Percentiles rank a stretch among this genome's conserved stretches.
phyloP scores from a whole-genome alignment of 306 rosid genomes.

The Cicer bijugum region DNA sequence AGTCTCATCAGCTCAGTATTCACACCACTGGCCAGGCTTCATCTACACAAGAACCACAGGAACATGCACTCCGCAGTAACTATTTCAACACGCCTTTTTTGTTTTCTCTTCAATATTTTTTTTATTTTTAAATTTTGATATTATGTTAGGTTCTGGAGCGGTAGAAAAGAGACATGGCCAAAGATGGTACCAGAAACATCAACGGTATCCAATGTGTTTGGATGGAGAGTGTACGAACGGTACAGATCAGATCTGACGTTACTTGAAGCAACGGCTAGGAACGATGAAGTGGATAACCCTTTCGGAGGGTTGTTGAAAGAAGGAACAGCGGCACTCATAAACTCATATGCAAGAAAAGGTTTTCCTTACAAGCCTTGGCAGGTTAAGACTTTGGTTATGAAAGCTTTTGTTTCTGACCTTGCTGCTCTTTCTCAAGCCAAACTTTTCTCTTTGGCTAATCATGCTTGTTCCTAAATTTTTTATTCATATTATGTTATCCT shows the following conservation, averaged over 20 bases:
- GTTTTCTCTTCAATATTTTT: too few relatives aligned
- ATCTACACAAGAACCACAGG: conserved; percentile 68
- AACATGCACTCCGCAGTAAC: conserved; percentile 77
- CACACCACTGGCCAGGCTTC: conserved; percentile 61
- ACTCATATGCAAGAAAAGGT: conserved; percentile 70
- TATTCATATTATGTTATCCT: neutral
- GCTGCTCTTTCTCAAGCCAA: conserved; percentile 67
- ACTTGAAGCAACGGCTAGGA: conserved; percentile 67
- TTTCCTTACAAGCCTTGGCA: conserved; percentile 81
- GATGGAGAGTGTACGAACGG: conserved; percentile 71
- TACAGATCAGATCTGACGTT: conserved; percentile 80
- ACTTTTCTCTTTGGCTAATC: conserved; percentile 64
- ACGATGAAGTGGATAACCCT: conserved; percentile 55
- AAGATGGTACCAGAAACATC: conserved; percentile 84
- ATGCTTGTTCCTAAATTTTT: conserved; percentile 55
- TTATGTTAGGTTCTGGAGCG: conserved; percentile 70
- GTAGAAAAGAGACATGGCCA: conserved; percentile 81
- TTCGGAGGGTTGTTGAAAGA: conserved; percentile 73
- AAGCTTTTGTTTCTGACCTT: conserved; percentile 65
- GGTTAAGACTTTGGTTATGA: conserved; percentile 81
- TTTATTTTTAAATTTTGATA: neutral
- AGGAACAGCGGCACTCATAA: conserved; percentile 72
- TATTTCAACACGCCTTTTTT: neutral
- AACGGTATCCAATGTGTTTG: conserved; percentile 77
- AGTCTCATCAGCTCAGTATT: neutral